phyloP scores from a whole-genome alignment of 495 filamentous ascomycete species.

The Parathielavia hyrcaniae region DNA sequence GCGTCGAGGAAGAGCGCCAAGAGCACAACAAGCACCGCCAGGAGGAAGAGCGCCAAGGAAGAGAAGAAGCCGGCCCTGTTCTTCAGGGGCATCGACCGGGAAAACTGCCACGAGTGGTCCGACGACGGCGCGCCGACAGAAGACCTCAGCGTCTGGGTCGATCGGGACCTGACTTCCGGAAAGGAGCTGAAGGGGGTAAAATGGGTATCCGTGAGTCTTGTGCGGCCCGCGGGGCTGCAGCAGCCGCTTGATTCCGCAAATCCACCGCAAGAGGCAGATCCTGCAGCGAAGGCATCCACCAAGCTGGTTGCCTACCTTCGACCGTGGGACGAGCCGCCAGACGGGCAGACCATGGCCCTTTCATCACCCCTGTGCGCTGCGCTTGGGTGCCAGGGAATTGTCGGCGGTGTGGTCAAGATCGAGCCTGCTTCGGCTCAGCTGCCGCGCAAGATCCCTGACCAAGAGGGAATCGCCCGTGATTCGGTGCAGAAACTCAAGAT shows the following conservation, averaged over 20 bases:
- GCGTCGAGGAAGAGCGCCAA: conserved; percentile 65
- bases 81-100: conserved; percentile 68
- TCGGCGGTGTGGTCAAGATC: conserved; percentile 82
- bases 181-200: conserved; percentile 64
- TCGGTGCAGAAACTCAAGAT: conserved; percentile 57
- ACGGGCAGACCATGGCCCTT: conserved; percentile 67
- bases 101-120: conserved; percentile 62
- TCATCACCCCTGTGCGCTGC: conserved; percentile 68
- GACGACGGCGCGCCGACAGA: conserved; percentile 52
- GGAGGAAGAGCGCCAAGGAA: conserved; percentile 54
- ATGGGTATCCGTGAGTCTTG: conserved; percentile 68
- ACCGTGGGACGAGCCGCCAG: conserved; percentile 81
- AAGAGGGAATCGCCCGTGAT: conserved; percentile 28
- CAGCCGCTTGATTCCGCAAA: conserved; percentile 68
- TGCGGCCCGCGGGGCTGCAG: conserved; percentile 74
- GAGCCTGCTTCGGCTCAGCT: conserved; percentile 51
- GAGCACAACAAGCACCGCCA: conserved; percentile 63
- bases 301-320: conserved; percentile 70
- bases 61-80: conserved; percentile 60
- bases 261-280: conserved; percentile 55
- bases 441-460: conserved; percentile 28
- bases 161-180: conserved; percentile 61
- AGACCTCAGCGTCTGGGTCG: conserved; percentile 75
- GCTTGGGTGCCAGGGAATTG: conserved; percentile 61
- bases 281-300: conserved; percentile 52